Conservation (phyloP, 2,329 filamentous ascomycete species). For the Geoglossum cookeanum region DNA sequence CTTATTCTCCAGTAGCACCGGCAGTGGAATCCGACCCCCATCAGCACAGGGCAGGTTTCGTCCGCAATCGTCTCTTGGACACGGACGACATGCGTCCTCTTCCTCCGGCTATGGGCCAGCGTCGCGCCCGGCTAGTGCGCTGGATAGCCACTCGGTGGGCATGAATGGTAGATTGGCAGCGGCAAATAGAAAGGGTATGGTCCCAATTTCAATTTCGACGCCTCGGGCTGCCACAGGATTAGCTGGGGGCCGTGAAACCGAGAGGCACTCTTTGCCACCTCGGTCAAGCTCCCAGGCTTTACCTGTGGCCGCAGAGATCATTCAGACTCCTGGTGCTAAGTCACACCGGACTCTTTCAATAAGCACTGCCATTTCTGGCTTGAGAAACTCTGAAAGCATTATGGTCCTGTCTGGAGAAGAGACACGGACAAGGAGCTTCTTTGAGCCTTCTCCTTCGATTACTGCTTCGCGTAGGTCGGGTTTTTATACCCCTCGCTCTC, state of each 20-base stretch:
- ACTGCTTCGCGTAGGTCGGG: neutral
- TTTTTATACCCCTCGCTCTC: neutral
- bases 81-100: slow-evolving; percentile 28
- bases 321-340: neutral
- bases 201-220: slow-evolving; percentile 17
- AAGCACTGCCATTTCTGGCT: slow-evolving; percentile 19
- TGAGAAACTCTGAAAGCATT: slow-evolving; percentile 14
- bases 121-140: slow-evolving; percentile 23
- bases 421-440: slow-evolving; percentile 7
- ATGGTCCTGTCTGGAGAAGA: slow-evolving; percentile 6
- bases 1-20: slow-evolving; percentile 38
- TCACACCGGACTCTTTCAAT: neutral
- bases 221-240: slow-evolving; percentile 10
- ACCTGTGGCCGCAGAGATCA: slow-evolving; percentile 7
- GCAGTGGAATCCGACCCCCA: slow-evolving; percentile 30
- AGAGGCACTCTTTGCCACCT: slow-evolving; percentile 7
- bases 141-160: slow-evolving; percentile 21
- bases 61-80: slow-evolving; percentile 32
- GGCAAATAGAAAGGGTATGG: slow-evolving; percentile 35
- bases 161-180: slow-evolving; percentile 13
- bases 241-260: slow-evolving; percentile 7
- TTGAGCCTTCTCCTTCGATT: neutral
- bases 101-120: slow-evolving; percentile 22
- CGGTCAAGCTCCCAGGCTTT: slow-evolving; percentile 13
- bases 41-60: slow-evolving; percentile 24